Conservation (phyloP, 2,329 filamentous ascomycete genomes). For the Lasiodiplodia theobromae region DNA sequence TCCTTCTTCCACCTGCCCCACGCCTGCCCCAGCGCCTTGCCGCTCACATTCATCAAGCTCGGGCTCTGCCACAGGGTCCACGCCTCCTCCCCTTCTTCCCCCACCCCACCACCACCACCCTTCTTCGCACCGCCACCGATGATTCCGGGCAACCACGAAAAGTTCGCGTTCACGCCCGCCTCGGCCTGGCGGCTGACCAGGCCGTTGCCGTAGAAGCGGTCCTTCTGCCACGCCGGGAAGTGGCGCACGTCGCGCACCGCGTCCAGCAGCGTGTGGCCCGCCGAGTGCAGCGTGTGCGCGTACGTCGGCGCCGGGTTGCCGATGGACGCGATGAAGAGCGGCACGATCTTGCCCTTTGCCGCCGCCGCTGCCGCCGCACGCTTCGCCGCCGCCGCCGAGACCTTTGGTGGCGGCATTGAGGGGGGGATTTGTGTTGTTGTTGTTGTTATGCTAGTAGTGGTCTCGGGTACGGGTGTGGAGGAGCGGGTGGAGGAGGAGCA, state of each 20-base stretch:
- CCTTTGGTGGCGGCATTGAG: constrained; percentile 9
- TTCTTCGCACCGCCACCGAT: not conserved
- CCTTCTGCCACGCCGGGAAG: constrained; percentile 48
- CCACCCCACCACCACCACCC: not conserved
- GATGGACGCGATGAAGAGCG: constrained; percentile 82
- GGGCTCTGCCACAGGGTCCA: constrained; percentile 77
- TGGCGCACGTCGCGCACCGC: constrained; percentile 45
- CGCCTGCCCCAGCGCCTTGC: constrained; percentile 58
- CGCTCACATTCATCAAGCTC: constrained; percentile 84
- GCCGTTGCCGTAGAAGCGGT: constrained; percentile 39
- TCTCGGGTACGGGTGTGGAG: not conserved
- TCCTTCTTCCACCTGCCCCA: constrained; percentile 22
- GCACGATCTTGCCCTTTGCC: constrained; percentile 39
- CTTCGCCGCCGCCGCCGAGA: not conserved
- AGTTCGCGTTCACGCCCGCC: constrained; percentile 1
- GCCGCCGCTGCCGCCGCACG: constrained; percentile 30
- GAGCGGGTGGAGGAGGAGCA: not conserved
- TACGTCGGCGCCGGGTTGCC: constrained; percentile 78
- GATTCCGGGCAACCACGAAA: not conserved
- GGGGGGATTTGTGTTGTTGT: not conserved
- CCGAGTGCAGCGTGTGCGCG: constrained; percentile 81
- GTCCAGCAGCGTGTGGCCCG: constrained; percentile 80
- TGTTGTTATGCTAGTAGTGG: not conserved
- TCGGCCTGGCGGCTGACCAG: constrained; percentile 35
- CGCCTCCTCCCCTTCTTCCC: constrained; percentile 37